Conservation (phyloP, 1,284 basidiomycete species). For the Takashimella tepidaria region DNA sequence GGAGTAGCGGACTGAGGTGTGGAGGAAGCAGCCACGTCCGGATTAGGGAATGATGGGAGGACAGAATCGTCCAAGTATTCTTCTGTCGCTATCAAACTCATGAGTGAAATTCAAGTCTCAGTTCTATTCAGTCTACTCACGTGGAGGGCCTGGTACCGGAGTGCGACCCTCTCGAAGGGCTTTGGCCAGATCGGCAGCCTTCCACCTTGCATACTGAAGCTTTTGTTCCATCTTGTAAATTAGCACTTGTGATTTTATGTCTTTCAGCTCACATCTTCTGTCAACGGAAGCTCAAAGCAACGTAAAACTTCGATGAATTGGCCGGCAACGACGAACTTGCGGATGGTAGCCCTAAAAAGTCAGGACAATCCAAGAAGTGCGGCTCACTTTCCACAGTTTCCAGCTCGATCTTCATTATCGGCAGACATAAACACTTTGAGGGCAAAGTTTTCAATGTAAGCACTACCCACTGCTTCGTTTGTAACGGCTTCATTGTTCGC, state of each 20-base stretch:
- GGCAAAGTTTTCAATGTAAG: slow-evolving; percentile 92
- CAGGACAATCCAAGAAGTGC: not conserved
- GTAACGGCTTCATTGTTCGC: slow-evolving; percentile 74
- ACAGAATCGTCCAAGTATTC: not conserved
- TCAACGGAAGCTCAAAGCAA: slow-evolving; percentile 44
- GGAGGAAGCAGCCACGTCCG: slow-evolving; percentile 19
- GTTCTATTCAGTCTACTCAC: slow-evolving; percentile 21
- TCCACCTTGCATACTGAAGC: slow-evolving; percentile 48
- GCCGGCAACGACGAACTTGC: slow-evolving; percentile 46
- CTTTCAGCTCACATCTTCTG: slow-evolving; percentile 37
- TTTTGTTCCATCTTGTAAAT: slow-evolving; percentile 46
- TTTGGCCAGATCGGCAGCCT: slow-evolving; percentile 47
- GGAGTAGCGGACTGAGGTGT: not conserved
- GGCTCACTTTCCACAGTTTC: slow-evolving; percentile 64
- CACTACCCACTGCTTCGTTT: slow-evolving; percentile 72
- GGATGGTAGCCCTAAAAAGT: slow-evolving; percentile 35
- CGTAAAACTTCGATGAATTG: slow-evolving; percentile 48
- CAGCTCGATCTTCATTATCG: slow-evolving; percentile 83
- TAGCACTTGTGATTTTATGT: slow-evolving; percentile 8
- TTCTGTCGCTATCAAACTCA: not conserved
- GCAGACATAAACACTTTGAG: slow-evolving; percentile 78
- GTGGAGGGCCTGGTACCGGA: slow-evolving; percentile 41
- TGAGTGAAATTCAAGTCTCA: too few species aligned
- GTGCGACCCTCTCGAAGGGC: slow-evolving; percentile 43
- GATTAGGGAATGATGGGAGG: slow-evolving; percentile 22